Evolutionary conservation across 139 green algal genomes (phyloP).

Genomic region (Chlamydomonas sp.): DNA sequence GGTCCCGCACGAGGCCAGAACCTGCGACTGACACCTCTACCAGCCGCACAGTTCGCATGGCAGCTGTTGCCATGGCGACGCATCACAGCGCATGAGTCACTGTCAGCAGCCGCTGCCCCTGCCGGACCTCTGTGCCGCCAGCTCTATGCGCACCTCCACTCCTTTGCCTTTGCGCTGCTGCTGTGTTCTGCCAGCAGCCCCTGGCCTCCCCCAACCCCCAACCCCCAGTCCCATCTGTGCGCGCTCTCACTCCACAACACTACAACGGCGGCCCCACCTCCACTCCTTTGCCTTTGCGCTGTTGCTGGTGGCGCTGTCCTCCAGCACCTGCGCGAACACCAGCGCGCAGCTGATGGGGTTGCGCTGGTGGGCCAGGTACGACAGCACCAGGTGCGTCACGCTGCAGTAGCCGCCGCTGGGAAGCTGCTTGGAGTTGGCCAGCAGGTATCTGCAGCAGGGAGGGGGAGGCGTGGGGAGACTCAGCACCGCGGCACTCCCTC

Average conservation of each 20-base stretch:
- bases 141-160: not conserved
- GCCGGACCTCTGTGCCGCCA: too few species aligned
- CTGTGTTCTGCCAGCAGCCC: too few species aligned
- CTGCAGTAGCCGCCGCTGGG: not conserved
- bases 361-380: not conserved
- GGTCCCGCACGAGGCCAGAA: too few species aligned
- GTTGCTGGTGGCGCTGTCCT: not conserved
- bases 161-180: not conserved
- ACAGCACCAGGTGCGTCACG: conserved; percentile 5
- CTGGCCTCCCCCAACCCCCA: too few species aligned
- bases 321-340: not conserved
- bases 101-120: too few species aligned
- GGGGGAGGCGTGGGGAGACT: not conserved
- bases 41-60: too few species aligned
- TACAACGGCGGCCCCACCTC: not conserved
- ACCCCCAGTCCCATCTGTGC: too few species aligned
- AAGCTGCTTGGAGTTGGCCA: not conserved
- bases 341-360: not conserved
- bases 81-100: too few species aligned
- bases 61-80: too few species aligned
- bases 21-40: too few species aligned
- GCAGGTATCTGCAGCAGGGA: not conserved
- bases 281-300: not conserved
- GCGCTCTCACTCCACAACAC: too few species aligned
- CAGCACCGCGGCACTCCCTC: too few species aligned